A percentile compares a stretch with the other conserved stretches of the same genome.
Conservation (phyloP, 352 stramenopile genomes). For the Phytophthora constricta region DNA sequence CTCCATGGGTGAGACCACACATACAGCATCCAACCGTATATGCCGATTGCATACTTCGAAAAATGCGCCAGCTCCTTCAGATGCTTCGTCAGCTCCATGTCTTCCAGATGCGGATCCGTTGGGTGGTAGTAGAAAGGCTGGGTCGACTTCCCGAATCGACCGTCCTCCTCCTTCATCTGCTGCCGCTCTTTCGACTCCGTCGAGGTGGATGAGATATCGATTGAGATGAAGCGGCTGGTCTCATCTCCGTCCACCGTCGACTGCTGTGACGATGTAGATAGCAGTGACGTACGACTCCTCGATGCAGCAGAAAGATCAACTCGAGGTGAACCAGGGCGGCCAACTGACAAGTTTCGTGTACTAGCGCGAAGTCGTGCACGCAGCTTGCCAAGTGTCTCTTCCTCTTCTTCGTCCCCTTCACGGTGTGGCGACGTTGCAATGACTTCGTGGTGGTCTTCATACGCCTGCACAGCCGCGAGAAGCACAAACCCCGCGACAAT, state of each 20-base stretch:
- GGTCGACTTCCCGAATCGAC: slow-evolving; percentile 9
- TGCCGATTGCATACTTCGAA: slow-evolving; percentile 87
- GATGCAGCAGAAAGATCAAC: slow-evolving; percentile 4
- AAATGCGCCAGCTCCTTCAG: slow-evolving; percentile 81
- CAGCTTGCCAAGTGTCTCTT: slow-evolving; percentile 60
- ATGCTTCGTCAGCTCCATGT: slow-evolving; percentile 52
- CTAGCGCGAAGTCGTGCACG: slow-evolving; percentile 50
- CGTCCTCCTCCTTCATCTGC: slow-evolving; percentile 8
- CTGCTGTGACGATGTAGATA: slow-evolving; percentile 26
- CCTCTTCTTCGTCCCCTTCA: slow-evolving; percentile 42
- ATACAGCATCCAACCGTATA: slow-evolving; percentile 92
- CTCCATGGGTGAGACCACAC: slow-evolving; percentile 90
- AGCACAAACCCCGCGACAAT: slow-evolving; percentile 88
- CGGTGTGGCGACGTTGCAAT: slow-evolving; percentile 33
- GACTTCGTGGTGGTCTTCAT: slow-evolving; percentile 64
- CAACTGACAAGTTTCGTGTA: slow-evolving; percentile 15
- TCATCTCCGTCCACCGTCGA: slow-evolving; percentile 34
- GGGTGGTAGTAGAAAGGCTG: slow-evolving; percentile 48
- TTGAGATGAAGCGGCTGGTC: slow-evolving; percentile 49
- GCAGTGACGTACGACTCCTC: slow-evolving; percentile 12
- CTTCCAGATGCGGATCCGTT: slow-evolving; percentile 42
- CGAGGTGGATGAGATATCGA: slow-evolving; percentile 43
- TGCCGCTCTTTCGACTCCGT: slow-evolving; percentile 16
- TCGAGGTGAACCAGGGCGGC: slow-evolving; percentile 3
- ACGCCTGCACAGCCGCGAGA: slow-evolving; percentile 78